Percentiles rank a stretch among this genome's conserved stretches.
Conservation (phyloP, 208 protist species). For the Acanthamoeba quina region DNA sequence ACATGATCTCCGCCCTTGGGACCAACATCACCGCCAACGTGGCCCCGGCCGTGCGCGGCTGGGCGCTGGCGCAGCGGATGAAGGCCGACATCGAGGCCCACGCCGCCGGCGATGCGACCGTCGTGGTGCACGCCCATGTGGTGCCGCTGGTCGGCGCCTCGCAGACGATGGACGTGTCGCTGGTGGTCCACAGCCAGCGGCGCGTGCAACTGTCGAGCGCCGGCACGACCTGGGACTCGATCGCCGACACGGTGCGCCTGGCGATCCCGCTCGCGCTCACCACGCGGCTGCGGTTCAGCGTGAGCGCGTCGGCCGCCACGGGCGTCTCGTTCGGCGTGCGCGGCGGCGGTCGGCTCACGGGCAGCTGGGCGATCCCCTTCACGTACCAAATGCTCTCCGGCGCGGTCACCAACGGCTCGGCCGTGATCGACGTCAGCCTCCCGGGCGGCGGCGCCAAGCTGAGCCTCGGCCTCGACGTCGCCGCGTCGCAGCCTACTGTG, state of each 20-base stretch:
- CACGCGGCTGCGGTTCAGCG: constrained; percentile 20
- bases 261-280: background rate
- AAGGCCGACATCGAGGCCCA: background rate
- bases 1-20: background rate
- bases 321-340: background rate
- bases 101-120: background rate
- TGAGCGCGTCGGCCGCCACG: background rate
- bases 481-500: background rate
- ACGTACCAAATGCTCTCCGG: constrained; percentile 33
- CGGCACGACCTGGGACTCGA: background rate
- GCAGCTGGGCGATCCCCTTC: background rate
- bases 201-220: background rate
- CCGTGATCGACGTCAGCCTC: background rate
- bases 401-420: background rate
- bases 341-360: background rate
- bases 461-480: background rate
- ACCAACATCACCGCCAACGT: background rate
- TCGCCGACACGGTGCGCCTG: background rate
- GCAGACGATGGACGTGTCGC: background rate
- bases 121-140: background rate
- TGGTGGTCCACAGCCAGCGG: background rate
- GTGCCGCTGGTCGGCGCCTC: background rate
- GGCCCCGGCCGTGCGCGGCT: background rate
- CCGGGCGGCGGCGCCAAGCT: background rate
- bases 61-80: background rate